A percentile compares a stretch with the other conserved stretches of the same genome.
Evolutionary conservation across 2,329 filamentous ascomycete genomes (phyloP).

Genomic region (Botrytis byssoidea): DNA sequence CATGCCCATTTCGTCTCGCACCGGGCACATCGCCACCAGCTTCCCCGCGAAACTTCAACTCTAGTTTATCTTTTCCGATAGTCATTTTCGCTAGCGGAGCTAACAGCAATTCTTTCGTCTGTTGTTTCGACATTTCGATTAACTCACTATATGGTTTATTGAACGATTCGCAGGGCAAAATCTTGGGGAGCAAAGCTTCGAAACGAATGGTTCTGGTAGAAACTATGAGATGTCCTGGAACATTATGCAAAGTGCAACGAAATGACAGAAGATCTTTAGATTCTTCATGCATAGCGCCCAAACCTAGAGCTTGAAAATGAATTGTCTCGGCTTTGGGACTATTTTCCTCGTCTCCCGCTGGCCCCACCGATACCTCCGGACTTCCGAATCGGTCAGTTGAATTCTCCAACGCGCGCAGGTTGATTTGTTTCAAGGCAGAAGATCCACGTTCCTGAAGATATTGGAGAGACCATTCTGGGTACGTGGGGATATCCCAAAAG

Average conservation of each 20-base stretch:
- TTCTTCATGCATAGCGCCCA: background rate
- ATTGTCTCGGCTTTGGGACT: slow-evolving; percentile 3
- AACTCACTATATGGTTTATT: slow-evolving; percentile 22
- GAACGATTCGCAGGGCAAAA: slow-evolving; percentile 20
- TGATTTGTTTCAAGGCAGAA: slow-evolving; percentile 18
- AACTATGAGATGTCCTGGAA: slow-evolving; percentile 26
- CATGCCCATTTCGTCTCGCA: slow-evolving; percentile 22
- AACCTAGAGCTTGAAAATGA: background rate
- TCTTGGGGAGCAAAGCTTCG: slow-evolving; percentile 1
- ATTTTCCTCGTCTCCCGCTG: background rate
- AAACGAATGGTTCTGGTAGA: slow-evolving; percentile 25
- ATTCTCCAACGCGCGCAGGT: background rate
- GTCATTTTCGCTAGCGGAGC: slow-evolving; percentile 24
- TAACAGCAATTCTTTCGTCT: slow-evolving; percentile 20
- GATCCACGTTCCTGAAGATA: slow-evolving; percentile 28
- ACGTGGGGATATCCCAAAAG: slow-evolving; percentile 42
- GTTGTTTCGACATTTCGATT: slow-evolving; percentile 30
- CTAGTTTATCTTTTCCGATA: slow-evolving; percentile 26
- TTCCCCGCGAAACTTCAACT: slow-evolving; percentile 24
- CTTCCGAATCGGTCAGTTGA: background rate
- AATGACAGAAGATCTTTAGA: slow-evolving; percentile 26
- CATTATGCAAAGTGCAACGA: slow-evolving; percentile 23
- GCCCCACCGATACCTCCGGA: background rate
- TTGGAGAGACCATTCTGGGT: slow-evolving; percentile 41
- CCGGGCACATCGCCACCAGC: slow-evolving; percentile 3